Base-by-base conservation (phyloP, 2,329 filamentous ascomycete genomes). In the Allantophomopsis cytisporea region DNA sequence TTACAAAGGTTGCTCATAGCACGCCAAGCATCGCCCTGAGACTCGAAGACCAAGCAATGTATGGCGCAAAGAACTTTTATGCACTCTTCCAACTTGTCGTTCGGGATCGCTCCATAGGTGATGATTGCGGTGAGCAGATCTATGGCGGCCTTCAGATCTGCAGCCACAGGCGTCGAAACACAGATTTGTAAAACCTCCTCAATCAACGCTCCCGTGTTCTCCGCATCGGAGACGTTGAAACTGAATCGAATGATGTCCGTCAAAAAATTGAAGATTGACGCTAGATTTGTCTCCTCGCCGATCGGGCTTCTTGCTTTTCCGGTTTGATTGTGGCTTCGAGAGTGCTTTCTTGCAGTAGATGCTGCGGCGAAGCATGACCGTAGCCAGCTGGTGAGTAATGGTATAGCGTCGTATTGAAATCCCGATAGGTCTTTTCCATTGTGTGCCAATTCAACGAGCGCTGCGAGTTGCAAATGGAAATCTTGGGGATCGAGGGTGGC, bases 221-320 rank as follows among this genome's bases (percentile, higher is more conserved):
- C 59, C 45, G 83, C 77, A 45, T 71, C 69, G 17, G 80, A 75
- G 23, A 76, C 68, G 47, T 78, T 80, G 55, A 77, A 81, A 54
- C 80, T 84, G 63, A 83, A 87, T 53, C 83, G 85, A 60, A 83
- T 75, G 39, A 84, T 66, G 45, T 83, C 75, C 41, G 71, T 68
- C 39, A 81, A 66, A 47, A 78, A 82, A 11, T 63, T 58, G 51
- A 86, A 85, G 2, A 86, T 59, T 36, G 72, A 68, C 2, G 69
- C 61, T 39, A 87, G 63, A 49, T 75, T 77, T 46, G 69, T 68
- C 43, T 81, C 76, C 50, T 79, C 75, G 20, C 62, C 65, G 17
- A 53, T 45, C 38, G 60, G 55, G 7, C 56, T 52, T 45, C 51
- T 65, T 61, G 30, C 54, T 56, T 52, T 69, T 60, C 45, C 50